Conservation (phyloP, 2,329 filamentous ascomycete genomes). For the Fusarium illudens region DNA sequence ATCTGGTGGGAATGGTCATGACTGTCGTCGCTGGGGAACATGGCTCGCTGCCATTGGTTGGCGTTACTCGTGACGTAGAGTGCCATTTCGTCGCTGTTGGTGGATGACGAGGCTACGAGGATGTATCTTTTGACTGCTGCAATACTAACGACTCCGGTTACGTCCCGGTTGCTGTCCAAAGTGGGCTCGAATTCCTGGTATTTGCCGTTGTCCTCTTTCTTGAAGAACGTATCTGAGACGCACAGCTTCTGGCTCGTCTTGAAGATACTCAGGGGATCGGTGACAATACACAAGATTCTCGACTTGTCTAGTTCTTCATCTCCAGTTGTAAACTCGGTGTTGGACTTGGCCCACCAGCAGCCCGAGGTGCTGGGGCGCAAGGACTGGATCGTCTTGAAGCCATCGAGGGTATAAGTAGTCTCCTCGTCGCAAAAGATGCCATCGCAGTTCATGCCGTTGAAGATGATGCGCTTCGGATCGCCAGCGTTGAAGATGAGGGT, state of each 20-base stretch:
- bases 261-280: conserved; percentile 74
- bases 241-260: conserved; percentile 80
- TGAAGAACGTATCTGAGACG: conserved; percentile 86
- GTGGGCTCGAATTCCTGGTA: conserved; percentile 77
- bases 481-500: conserved; percentile 81
- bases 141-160: conserved; percentile 82
- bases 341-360: conserved; percentile 88
- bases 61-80: conserved; percentile 90
- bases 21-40: conserved; percentile 83
- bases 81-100: conserved; percentile 87
- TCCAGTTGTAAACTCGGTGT: conserved; percentile 76
- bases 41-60: conserved; percentile 86
- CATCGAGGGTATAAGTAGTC: conserved; percentile 81
- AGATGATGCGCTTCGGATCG: conserved; percentile 86
- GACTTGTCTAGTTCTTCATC: conserved; percentile 70
- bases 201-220: conserved; percentile 52
- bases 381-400: conserved; percentile 75
- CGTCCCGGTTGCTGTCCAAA: conserved; percentile 75
- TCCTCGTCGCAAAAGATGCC: conserved; percentile 70
- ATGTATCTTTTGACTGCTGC: conserved; percentile 87
- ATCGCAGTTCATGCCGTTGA: conserved; percentile 77
- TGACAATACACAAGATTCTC: conserved; percentile 82
- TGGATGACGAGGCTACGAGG: conserved; percentile 81
- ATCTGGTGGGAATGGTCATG: conserved; percentile 73
- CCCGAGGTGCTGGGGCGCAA: conserved; percentile 75